Percentiles rank a stretch among this genome's conserved stretches.
Conservation (phyloP, 441 rosid genomes). For the Geranium incanum region DNA sequence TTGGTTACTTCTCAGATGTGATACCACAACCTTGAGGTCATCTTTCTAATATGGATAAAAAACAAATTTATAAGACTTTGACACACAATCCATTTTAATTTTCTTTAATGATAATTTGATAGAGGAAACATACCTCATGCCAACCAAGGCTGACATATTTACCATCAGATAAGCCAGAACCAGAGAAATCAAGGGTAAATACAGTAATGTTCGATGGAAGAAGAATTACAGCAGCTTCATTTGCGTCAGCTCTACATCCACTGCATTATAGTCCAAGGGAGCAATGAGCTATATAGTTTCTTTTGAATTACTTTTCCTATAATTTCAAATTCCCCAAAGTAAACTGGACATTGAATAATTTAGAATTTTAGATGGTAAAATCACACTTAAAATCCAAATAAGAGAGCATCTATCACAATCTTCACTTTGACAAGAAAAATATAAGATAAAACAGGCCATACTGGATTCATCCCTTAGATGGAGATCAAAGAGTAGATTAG, state of each 20-base stretch:
- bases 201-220: conserved; percentile 92
- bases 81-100: neutral
- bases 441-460: too few relatives aligned
- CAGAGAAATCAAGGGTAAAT: conserved; percentile 91
- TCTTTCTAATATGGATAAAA: conserved; percentile 47
- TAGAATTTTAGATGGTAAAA: neutral
- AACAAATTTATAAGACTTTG: conserved; percentile 17
- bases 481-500: too few relatives aligned
- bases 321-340: too few relatives aligned
- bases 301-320: neutral
- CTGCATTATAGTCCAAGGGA: conserved; percentile 38
- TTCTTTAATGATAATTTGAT: neutral
- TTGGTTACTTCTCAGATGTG: conserved; percentile 66
- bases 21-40: conserved; percentile 78
- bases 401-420: too few relatives aligned
- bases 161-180: conserved; percentile 94
- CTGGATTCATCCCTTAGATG: too few relatives aligned
- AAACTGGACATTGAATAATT: neutral
- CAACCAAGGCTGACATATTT: conserved; percentile 97
- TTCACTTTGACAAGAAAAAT: too few relatives aligned
- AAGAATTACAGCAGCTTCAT: conserved; percentile 93
- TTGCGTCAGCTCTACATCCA: conserved; percentile 95
- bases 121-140: conserved; percentile 67
- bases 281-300: conserved; percentile 18
- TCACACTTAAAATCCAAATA: neutral